Base-by-base conservation (phyloP, 2,329 filamentous ascomycete genomes). In the Diplocarpon mali region DNA sequence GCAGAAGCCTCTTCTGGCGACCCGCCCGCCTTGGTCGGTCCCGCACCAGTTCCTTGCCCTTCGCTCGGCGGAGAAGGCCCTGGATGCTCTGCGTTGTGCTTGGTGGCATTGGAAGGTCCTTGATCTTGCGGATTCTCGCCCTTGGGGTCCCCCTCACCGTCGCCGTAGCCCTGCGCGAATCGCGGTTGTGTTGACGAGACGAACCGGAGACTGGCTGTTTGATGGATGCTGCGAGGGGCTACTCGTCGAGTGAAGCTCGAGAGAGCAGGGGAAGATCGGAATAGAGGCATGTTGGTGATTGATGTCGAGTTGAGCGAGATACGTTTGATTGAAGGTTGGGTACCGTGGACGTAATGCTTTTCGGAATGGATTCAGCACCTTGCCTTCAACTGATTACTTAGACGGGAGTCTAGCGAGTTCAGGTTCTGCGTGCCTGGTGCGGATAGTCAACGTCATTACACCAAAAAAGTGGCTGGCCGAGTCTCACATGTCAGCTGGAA, bases 41-140 rank as follows among this genome's bases (percentile, higher is more conserved):
- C 60, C 34, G 56, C 62, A 13, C 62, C 64, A 8, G 60, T 62
- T 9, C 62, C 63, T 52, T 67, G 56, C 20, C 66, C 67, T 39
- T 66, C 65, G 17, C 62, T 53, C 0, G 67, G 66, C 0, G 67
- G 61, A 8, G 56, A 49, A 5, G 67, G 67, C 2, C 68, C 67
- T 1, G 68, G 68, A 47, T 70, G 68, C 47, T 71, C 68, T 8
- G 55, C 57, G 8, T 60, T 47, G 14, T 64, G 51, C 47, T 65
- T 63, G 2, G 56, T 58, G 17, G 44, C 42, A 37, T 53, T 63
- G 11, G 63, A 54, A 0, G 47, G 27, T 2, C 61, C 61, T 50
- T 69, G 66, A 11, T 60, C 50, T 48, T 65, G 58, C 3, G 66
- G 65, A 27, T 63, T 57, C 35, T 65, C 61, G 14, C 53, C 61